Percentiles rank a stretch among this genome's conserved stretches.
phyloP scores from a whole-genome alignment of 331 rosid species.

The Malus hybrid region DNA sequence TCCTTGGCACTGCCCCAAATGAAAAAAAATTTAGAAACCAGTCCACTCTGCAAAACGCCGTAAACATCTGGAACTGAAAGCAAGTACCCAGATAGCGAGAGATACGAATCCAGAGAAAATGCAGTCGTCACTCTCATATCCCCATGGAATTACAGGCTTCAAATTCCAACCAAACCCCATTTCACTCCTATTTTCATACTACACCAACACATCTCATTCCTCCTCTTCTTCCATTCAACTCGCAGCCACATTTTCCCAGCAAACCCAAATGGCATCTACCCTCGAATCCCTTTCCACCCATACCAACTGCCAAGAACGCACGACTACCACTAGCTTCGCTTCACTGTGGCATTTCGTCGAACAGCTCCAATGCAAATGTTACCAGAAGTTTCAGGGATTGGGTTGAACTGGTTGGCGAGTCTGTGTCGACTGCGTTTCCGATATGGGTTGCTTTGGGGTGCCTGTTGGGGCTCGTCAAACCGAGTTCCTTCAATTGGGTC shows the following conservation, averaged over 20 bases:
- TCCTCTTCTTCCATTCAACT: background rate
- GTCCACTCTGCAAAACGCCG: background rate
- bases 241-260: too few species aligned
- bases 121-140: slow-evolving; percentile 26
- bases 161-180: slow-evolving; percentile 12
- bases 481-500: slow-evolving; percentile 61
- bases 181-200: background rate
- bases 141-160: slow-evolving; percentile 11
- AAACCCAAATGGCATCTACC: slow-evolving; percentile 1
- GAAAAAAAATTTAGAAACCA: too few species aligned
- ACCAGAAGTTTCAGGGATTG: slow-evolving; percentile 41
- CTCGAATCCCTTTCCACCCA: background rate
- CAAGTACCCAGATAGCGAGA: background rate
- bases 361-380: slow-evolving; percentile 6
- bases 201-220: background rate
- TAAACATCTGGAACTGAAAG: background rate
- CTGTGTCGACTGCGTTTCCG: slow-evolving; percentile 62
- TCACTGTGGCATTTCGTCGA: slow-evolving; percentile 57
- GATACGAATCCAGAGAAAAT: slow-evolving; percentile 6
- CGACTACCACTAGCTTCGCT: slow-evolving; percentile 4
- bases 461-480: slow-evolving; percentile 46
- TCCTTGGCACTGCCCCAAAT: too few species aligned
- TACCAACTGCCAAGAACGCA: background rate
- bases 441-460: slow-evolving; percentile 80
- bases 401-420: slow-evolving; percentile 49